Evolutionary conservation across 495 filamentous ascomycete genomes (phyloP).

Genomic region (Lophiostoma macrostomum): DNA sequence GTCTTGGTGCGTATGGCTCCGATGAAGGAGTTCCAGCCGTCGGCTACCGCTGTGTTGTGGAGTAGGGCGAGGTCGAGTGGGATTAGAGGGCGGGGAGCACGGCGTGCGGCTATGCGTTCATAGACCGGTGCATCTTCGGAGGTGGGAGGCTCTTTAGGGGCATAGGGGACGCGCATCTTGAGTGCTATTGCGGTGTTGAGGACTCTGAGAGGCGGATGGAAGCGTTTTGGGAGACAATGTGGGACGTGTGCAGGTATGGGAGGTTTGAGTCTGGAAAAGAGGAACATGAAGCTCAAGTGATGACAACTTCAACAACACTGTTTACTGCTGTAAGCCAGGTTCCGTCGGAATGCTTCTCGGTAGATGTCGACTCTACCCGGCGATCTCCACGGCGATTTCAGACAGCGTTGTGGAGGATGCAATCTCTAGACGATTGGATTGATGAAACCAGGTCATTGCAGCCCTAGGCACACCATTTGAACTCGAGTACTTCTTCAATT

Average conservation of each 20-base stretch:
- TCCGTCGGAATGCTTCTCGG: too few relatives aligned
- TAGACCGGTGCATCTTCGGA: slow-evolving; percentile 31
- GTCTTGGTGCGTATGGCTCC: slow-evolving; percentile 41
- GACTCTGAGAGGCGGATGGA: not conserved
- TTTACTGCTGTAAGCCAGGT: too few relatives aligned
- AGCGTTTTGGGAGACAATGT: slow-evolving; percentile 6
- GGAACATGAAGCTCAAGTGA: not conserved
- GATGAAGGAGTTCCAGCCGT: slow-evolving; percentile 43
- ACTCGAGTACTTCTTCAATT: too few relatives aligned
- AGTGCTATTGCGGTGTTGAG: not conserved
- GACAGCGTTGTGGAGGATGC: too few relatives aligned
- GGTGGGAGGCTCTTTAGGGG: slow-evolving; percentile 33
- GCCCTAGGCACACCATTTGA: too few relatives aligned
- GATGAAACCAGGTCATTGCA: too few relatives aligned
- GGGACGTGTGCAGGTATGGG: not conserved
- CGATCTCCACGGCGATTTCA: too few relatives aligned
- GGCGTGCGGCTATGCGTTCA: slow-evolving; percentile 38
- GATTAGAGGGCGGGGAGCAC: slow-evolving; percentile 40
- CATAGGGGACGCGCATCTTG: slow-evolving; percentile 44
- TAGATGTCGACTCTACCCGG: too few relatives aligned
- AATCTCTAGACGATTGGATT: too few relatives aligned
- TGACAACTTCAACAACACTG: not conserved
- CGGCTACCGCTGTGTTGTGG: slow-evolving; percentile 40
- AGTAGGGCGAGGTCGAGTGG: slow-evolving; percentile 44
- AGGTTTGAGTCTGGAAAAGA: slow-evolving; percentile 7